phyloP scores from a whole-genome alignment of 345 rosid species.

The Jatropha curcas region DNA sequence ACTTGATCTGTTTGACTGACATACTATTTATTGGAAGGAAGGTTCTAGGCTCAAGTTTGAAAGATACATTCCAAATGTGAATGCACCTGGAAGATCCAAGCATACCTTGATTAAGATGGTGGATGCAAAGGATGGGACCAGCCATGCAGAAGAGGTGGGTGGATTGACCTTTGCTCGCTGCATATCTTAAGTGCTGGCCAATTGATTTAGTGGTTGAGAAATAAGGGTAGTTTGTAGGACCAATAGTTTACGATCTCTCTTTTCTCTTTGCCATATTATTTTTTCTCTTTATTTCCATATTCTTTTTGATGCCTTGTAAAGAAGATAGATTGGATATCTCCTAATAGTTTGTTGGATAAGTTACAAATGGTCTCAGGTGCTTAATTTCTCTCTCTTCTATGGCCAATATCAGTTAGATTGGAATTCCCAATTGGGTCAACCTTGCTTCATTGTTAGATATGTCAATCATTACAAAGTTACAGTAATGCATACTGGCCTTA shows the following conservation, averaged over 20 bases:
- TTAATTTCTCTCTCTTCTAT: neutral
- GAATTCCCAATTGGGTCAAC: neutral
- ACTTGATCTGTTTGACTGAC: constrained; percentile 17
- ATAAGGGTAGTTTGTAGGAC: constrained; percentile 10
- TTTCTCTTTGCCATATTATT: neutral
- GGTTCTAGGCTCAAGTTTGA: constrained; percentile 20
- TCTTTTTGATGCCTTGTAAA: neutral
- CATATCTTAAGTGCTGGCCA: constrained; percentile 15
- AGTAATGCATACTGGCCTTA: neutral
- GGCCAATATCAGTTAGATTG: neutral
- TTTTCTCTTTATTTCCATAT: neutral
- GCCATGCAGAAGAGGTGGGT: constrained; percentile 36
- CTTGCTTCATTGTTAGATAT: neutral
- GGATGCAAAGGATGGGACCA: constrained; percentile 24
- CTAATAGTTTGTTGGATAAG: neutral
- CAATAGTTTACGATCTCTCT: constrained; percentile 5
- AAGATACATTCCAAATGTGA: constrained; percentile 17
- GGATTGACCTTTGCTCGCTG: constrained; percentile 20
- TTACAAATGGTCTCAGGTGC: neutral
- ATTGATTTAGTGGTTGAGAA: constrained; percentile 14
- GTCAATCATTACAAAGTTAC: neutral
- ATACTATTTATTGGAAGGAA: constrained; percentile 15
- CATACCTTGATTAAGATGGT: constrained; percentile 19
- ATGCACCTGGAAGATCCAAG: constrained; percentile 22
- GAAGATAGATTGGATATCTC: neutral